Base-by-base conservation (phyloP, 495 filamentous ascomycete genomes). In the Penicillium longicatenatum region DNA sequence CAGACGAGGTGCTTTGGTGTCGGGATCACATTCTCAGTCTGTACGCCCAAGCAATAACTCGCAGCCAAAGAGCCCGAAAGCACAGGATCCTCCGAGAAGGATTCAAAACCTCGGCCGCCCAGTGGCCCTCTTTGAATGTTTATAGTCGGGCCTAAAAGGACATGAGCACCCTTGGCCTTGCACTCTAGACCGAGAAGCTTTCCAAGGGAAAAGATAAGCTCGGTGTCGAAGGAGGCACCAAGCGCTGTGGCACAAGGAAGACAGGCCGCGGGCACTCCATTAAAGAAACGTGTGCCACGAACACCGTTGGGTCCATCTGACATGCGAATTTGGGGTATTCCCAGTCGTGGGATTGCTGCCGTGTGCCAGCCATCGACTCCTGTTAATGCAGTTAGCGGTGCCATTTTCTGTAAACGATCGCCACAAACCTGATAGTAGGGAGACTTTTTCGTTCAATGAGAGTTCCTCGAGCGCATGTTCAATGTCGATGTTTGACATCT, bases 1-100 rank as follows among this genome's bases (percentile, higher is more conserved):
- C 82, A 86, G 16, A 89, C 84, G 63, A 89, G 92, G 66, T 92
- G 89, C 73, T 91, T 92, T 48, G 86, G 70, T 0, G 84, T 86
- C 1, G 88, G 81, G 31, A 76, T 79, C 14, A 91, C 75, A 5
- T 83, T 81, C 14, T 76, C 81, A 17, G 75, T 75, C 66, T 91
- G 82, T 9, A 91, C 77, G 4, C 88, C 89, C 46, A 79, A 77
- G 43, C 86, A 80, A 17, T 88, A 76, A 20, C 78, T 71, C 0
- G 81, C 82, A 12, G 88, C 86, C 10, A 86, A 68, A n/a, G 77
- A 73, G 0, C 89, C 89, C 5, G 85, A 79, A 12, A 91, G 74
- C 6, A 86, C 67, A 1, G 87, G 87, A 63, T 92, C 89, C 60
- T 91, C 89, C 0, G 86, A 88, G 39, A 88, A 84, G 9, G 81